These are phyloP conservation scores for Zelopaecilomyces penicillatus DNA, from an alignment of 2,329 filamentous ascomycete species.

Conservation along the genomic window DNA sequence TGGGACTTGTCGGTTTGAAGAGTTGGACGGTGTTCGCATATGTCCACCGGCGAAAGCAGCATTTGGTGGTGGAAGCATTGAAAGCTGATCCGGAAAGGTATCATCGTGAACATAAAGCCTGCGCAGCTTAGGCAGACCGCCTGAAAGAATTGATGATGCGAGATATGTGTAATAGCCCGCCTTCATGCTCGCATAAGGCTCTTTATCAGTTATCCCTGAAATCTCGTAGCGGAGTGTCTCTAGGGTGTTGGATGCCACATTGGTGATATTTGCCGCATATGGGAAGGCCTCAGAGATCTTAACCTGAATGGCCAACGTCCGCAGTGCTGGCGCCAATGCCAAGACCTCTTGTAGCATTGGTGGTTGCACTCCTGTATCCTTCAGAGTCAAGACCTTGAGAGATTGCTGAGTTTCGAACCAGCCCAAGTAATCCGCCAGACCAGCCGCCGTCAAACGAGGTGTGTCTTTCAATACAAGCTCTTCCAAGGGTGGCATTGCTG, in stretches of 20 bases:
- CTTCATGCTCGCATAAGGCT: conserved; percentile 48
- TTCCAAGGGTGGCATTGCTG: conserved; percentile 65
- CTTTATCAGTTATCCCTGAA: conserved; percentile 47
- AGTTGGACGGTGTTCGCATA: conserved; percentile 24
- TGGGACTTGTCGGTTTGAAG: conserved; percentile 16
- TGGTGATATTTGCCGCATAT: conserved; percentile 40
- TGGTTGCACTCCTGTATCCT: conserved; percentile 61
- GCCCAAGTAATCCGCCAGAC: conserved; percentile 61
- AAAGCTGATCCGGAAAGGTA: conserved; percentile 70
- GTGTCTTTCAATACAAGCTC: conserved; percentile 65
- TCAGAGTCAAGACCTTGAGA: conserved; percentile 61
- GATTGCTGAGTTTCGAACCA: conserved; percentile 48
- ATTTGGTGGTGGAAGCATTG: conserved; percentile 60
- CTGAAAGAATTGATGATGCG: conserved; percentile 69
- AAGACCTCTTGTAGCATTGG: conserved; percentile 54
- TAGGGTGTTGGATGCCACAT: conserved; percentile 61
- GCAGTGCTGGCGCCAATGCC: conserved; percentile 46
- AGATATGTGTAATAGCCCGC: conserved; percentile 77
- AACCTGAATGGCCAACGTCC: conserved; percentile 46
- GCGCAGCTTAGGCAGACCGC: conserved; percentile 63
- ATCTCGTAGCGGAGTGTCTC: conserved; percentile 77
- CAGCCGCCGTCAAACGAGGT: conserved; percentile 62
- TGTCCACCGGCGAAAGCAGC: conserved; percentile 23
- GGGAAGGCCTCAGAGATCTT: conserved; percentile 44
- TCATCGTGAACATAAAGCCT: conserved; percentile 81